Evolutionary conservation across 2,329 filamentous ascomycete genomes (phyloP).

Genomic region (Colletotrichum orchidophilum): DNA sequence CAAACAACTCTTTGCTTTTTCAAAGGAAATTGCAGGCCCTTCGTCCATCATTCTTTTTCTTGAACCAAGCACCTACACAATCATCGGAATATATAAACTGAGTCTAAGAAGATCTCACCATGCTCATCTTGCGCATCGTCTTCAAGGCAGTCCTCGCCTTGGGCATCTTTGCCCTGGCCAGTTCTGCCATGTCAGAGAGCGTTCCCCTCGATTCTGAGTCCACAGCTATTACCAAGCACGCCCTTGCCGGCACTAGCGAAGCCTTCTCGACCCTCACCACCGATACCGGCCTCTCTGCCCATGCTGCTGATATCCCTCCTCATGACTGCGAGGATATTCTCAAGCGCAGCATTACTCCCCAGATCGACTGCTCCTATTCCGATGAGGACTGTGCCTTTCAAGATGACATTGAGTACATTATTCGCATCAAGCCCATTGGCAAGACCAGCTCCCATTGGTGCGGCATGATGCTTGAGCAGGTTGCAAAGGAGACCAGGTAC

Average conservation of each 20-base stretch:
- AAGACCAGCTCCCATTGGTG: constrained; percentile 16
- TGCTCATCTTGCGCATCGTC: neutral
- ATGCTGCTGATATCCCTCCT: neutral
- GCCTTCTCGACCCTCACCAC: neutral
- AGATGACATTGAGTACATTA: constrained; percentile 19
- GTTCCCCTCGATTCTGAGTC: too few relatives aligned
- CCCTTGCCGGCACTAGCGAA: too few relatives aligned
- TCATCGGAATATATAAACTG: neutral
- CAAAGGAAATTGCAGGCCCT: neutral
- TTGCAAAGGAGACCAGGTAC: neutral
- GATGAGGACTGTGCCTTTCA: constrained; percentile 22
- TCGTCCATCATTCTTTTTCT: too few relatives aligned
- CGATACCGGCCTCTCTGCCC: neutral
- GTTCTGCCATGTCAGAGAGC: neutral
- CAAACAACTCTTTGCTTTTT: neutral
- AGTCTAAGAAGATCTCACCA: neutral
- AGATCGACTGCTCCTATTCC: constrained; percentile 23
- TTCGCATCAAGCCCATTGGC: constrained; percentile 17
- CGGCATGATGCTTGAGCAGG: constrained; percentile 1
- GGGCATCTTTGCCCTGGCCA: neutral
- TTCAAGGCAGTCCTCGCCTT: neutral
- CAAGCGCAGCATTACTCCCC: constrained; percentile 3
- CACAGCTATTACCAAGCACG: too few relatives aligned
- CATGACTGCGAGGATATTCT: constrained; percentile 14
- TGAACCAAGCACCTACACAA: neutral